phyloP scores from a whole-genome alignment of 257 asterid species.

The Petunia axillaris region DNA sequence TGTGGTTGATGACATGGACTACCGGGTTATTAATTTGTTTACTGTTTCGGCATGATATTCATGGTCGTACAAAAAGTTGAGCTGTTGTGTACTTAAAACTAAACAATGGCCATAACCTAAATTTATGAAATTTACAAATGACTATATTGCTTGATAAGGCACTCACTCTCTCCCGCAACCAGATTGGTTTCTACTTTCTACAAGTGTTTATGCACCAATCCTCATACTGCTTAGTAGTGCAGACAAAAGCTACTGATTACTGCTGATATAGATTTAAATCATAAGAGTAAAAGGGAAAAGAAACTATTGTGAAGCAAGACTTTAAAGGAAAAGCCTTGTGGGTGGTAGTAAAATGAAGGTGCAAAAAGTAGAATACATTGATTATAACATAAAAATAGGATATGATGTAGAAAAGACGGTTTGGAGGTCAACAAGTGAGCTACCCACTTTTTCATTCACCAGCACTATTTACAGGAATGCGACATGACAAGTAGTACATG shows the following conservation, averaged over 20 bases:
- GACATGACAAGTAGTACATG: no score
- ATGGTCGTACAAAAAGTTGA: neutral
- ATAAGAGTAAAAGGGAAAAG: neutral
- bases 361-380: neutral
- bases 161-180: neutral
- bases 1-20: neutral
- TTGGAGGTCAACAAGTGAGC: no score
- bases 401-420: no score
- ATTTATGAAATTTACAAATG: neutral
- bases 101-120: neutral
- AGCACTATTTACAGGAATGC: no score
- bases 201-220: neutral
- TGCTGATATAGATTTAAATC: slow-evolving; percentile 1
- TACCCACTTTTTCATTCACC: no score
- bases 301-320: neutral
- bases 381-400: neutral
- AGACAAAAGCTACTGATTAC: neutral
- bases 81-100: slow-evolving; percentile 12
- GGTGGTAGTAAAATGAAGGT: neutral
- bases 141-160: neutral
- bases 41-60: neutral
- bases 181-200: neutral
- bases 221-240: neutral
- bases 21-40: neutral
- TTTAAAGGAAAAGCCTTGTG: neutral